These are phyloP conservation scores for Phytopythium litorale DNA, from an alignment of 352 stramenopile species.

Conservation along the genomic window DNA sequence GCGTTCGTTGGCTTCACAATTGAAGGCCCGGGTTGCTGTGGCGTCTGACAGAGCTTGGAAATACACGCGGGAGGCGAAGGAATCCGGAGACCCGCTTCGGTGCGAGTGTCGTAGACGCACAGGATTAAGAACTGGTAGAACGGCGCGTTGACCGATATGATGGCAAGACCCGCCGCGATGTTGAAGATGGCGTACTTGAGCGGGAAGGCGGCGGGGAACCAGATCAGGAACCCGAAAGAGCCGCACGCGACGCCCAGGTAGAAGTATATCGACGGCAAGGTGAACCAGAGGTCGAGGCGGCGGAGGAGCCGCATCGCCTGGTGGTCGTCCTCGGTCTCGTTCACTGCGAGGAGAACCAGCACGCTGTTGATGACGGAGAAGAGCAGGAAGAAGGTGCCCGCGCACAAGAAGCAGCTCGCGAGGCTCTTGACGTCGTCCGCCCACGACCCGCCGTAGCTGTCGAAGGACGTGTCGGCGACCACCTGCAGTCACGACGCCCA, in stretches of 20 bases:
- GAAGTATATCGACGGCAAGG: conserved; percentile 24
- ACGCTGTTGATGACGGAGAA: conserved; percentile 27
- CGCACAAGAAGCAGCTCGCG: conserved; percentile 13
- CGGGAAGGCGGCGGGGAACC: conserved; percentile 21
- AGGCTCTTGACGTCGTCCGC: conserved; percentile 11
- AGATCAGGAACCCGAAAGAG: conserved; percentile 23
- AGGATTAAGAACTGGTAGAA: conserved; percentile 33
- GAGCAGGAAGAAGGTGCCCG: conserved; percentile 19
- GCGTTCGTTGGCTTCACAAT: background rate
- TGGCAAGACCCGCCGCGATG: conserved; percentile 7
- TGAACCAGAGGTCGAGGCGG: conserved; percentile 20
- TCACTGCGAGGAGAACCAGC: conserved; percentile 13
- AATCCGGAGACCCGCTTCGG: conserved; percentile 16
- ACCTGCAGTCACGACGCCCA: conserved; percentile 19
- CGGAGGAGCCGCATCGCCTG: conserved; percentile 13
- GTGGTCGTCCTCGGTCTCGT: conserved; percentile 20
- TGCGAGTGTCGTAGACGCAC: conserved; percentile 21
- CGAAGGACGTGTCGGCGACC: conserved; percentile 15
- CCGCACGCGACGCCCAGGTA: conserved; percentile 17
- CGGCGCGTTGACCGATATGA: conserved; percentile 17
- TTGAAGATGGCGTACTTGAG: conserved; percentile 9
- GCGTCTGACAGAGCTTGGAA: background rate
- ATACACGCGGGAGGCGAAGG: conserved; percentile 14
- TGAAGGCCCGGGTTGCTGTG: background rate
- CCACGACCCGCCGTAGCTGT: conserved; percentile 14